These are phyloP conservation scores for Teratosphaeria zuluensis DNA, from an alignment of 2,329 filamentous ascomycete species.

Conservation along the genomic window DNA sequence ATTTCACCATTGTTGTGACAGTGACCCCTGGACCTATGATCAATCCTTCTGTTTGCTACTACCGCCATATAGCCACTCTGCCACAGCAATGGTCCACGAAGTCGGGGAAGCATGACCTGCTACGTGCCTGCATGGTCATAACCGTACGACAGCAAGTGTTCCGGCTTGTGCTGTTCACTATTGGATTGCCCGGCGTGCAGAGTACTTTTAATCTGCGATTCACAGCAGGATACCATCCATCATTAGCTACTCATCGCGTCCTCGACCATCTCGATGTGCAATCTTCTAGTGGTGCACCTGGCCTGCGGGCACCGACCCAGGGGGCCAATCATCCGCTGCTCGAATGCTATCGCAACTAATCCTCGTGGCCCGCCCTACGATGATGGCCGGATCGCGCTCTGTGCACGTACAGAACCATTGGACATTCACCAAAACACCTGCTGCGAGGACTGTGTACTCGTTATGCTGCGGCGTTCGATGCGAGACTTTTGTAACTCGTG, in stretches of 20 bases:
- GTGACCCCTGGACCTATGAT: too few relatives aligned
- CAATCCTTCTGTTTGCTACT: neutral
- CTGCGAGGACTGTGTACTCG: constrained; percentile 11
- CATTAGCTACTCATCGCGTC: neutral
- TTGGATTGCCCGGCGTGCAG: neutral
- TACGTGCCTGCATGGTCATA: neutral
- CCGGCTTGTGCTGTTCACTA: neutral
- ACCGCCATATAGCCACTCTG: too few relatives aligned
- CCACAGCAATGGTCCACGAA: neutral
- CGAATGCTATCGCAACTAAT: neutral
- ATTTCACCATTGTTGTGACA: too few relatives aligned
- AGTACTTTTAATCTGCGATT: neutral
- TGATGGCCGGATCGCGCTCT: constrained; percentile 6
- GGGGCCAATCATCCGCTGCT: constrained; percentile 10
- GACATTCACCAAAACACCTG: constrained; percentile 8
- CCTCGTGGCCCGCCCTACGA: constrained; percentile 1
- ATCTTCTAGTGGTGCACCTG: constrained; percentile 9
- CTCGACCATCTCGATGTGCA: constrained; percentile 8
- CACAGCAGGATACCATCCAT: neutral
- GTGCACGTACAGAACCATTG: constrained; percentile 3
- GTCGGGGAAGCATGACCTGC: neutral
- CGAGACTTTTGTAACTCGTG: constrained; percentile 8
- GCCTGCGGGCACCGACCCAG: constrained; percentile 10
- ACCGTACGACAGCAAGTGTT: neutral
- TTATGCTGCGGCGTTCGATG: constrained; percentile 7